phyloP scores from a whole-genome alignment of 495 filamentous ascomycete species.

The Darksidea phi region DNA sequence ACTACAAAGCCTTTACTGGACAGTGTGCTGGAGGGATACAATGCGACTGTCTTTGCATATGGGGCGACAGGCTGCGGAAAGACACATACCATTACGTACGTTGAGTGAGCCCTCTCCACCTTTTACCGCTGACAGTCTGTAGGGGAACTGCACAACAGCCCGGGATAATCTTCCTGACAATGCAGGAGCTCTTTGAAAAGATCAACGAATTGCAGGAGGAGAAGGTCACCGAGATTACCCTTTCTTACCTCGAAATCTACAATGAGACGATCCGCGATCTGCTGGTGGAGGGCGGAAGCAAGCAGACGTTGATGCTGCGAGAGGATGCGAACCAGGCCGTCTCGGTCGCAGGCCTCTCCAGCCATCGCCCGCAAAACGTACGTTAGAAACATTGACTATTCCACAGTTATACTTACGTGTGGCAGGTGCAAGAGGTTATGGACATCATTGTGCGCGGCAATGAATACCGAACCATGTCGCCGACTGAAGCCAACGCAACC shows the following conservation, averaged over 20 bases:
- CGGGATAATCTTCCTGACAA: constrained; percentile 97
- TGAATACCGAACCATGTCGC: constrained; percentile 90
- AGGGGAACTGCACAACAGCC: constrained; percentile 84
- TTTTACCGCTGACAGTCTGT: constrained; percentile 43
- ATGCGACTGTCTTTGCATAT: constrained; percentile 98
- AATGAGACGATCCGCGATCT: constrained; percentile 98
- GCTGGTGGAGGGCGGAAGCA: constrained; percentile 80
- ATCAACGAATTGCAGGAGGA: constrained; percentile 82
- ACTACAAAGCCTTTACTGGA: constrained; percentile 88
- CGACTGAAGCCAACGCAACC: constrained; percentile 95
- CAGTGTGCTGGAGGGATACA: constrained; percentile 95
- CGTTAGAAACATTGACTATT: not conserved
- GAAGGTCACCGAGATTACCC: constrained; percentile 83
- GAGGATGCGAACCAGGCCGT: constrained; percentile 94
- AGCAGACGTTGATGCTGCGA: constrained; percentile 84
- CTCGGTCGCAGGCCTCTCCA: constrained; percentile 86
- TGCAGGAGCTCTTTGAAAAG: constrained; percentile 96
- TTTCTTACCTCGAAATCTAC: constrained; percentile 98
- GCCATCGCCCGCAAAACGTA: constrained; percentile 83
- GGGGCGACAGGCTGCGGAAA: constrained; percentile 98
- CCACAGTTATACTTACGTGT: constrained; percentile 3
- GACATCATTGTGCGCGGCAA: constrained; percentile 98
- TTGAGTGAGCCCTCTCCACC: not conserved
- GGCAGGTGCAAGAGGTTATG: constrained; percentile 79
- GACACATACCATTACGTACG: constrained; percentile 81